Evolutionary conservation across 805 yeast species (phyloP), one percentile per base, ranked within the genome.

Genomic region (Candida sanyiensis): DNA sequence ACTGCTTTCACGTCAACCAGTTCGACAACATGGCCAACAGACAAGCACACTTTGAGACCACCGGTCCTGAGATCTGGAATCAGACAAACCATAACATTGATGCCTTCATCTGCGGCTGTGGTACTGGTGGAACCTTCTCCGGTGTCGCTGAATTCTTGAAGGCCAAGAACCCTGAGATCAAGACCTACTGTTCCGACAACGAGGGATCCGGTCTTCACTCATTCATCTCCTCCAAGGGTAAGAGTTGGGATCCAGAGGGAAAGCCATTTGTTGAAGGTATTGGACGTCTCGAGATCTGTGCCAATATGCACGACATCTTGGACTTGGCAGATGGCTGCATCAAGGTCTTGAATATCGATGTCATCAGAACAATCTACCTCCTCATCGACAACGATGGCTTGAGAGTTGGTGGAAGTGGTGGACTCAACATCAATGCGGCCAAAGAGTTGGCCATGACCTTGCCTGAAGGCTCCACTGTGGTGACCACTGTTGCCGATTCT

Each of bases 61-160:
- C 95, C 0, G 94, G 87, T 0, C 93, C 94, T 4, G 95, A 85
- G 50, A 80, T 85, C 8, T 79, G 72, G 71, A 44, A 58, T 8
- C 94, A 85, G 52, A 68, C 76, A 59, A 38, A 44, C 3, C 72
- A 72, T 8, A 45, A 58, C 4, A 45, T 85, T 6, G 85, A 80
- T 55, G 77, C 69, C 30, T 83, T 84, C 54, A 72, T 84, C 18
- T 69, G 80, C 4, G 89, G 90, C 1, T 78, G 88, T 9, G 95
- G 95, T 3, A 85, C 95, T 0, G 95, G 83, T 32, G 95, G 95
- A 45, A 84, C 95, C 4, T 79, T 85, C 30, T 63, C 82, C n/a
- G 95, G 95, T 33, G 81, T 81, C 29, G 69, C 87, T 4, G 63
- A 65, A 40, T 85, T 63, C 57, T 68, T 84, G 48, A 81, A 73